These are phyloP conservation scores for Syncephalastrum sp. DNA, from an alignment of 371 early-diverging fungal genomes.

Conservation along the genomic window DNA sequence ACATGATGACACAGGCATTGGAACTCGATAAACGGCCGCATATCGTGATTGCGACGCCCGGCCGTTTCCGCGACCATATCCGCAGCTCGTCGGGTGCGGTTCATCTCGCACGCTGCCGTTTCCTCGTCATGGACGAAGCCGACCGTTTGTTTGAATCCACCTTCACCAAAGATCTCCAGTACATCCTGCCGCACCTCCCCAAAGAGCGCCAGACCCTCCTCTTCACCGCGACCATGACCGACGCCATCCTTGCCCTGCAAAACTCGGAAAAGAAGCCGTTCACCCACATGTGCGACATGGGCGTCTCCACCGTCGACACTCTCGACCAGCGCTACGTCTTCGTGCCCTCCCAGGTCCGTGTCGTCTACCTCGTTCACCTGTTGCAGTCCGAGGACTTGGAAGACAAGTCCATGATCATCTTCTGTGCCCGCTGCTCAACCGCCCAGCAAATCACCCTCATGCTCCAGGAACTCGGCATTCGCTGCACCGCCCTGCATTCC, in stretches of 20 bases:
- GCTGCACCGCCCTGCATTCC: conserved; percentile 90
- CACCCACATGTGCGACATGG: conserved; percentile 75
- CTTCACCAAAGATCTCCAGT: conserved; percentile 82
- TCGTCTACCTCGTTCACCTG: conserved; percentile 84
- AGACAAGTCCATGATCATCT: conserved; percentile 87
- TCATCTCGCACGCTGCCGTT: conserved; percentile 54
- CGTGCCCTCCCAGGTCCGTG: conserved; percentile 91
- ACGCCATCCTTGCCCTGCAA: conserved; percentile 66
- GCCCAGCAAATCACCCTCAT: conserved; percentile 83
- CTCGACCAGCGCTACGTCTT: conserved; percentile 92
- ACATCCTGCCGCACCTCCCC: conserved; percentile 79
- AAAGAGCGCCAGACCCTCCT: conserved; percentile 86
- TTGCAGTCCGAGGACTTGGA: conserved; percentile 67
- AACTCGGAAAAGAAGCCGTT: conserved; percentile 66
- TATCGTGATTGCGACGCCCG: conserved; percentile 97
- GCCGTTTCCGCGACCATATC: conserved; percentile 94
- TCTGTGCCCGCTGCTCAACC: conserved; percentile 81
- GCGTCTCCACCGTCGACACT: conserved; percentile 80
- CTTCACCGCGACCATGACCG: conserved; percentile 97
- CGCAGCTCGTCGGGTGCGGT: conserved; percentile 70
- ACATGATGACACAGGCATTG: conserved; percentile 93
- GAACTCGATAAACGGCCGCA: conserved; percentile 90
- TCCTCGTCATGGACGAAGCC: conserved; percentile 97
- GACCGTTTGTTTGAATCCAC: conserved; percentile 87
- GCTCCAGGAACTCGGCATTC: conserved; percentile 85